phyloP scores from a whole-genome alignment of 768 basidiomycete species.

The Gloeophyllum trabeum region DNA sequence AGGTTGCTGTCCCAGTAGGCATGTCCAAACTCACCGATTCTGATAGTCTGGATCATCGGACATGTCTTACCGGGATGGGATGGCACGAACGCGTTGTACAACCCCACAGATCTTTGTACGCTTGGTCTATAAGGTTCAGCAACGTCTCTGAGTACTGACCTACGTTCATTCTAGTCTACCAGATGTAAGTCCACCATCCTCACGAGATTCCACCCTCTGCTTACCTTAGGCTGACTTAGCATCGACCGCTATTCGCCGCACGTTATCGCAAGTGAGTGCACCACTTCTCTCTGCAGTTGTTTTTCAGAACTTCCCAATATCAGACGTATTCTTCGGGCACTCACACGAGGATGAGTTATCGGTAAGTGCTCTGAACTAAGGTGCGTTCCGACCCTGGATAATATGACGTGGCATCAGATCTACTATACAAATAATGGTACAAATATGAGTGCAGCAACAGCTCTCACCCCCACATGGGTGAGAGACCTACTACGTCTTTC shows the following conservation, averaged over 20 bases:
- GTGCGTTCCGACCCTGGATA: background rate
- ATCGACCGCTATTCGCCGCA: conserved; percentile 74
- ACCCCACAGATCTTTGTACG: conserved; percentile 64
- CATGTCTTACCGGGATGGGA: conserved; percentile 62
- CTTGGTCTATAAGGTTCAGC: conserved; percentile 7
- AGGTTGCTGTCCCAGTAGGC: conserved; percentile 7
- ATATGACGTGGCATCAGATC: conserved; percentile 27
- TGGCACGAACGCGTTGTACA: conserved; percentile 48
- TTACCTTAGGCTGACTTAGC: conserved; percentile 20
- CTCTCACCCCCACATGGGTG: conserved; percentile 43
- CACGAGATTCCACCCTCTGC: no score
- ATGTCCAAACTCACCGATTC: background rate
- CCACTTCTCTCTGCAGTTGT: conserved; percentile 2
- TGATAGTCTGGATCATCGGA: conserved; percentile 41
- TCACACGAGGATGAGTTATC: conserved; percentile 66
- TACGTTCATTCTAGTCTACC: conserved; percentile 26
- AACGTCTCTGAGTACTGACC: conserved; percentile 20
- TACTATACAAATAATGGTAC: conserved; percentile 69
- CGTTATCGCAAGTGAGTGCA: conserved; percentile 58
- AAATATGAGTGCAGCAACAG: conserved; percentile 39
- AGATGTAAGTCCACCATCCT: no score
- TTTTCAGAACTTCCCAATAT: conserved; percentile 3
- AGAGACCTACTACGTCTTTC: conserved; percentile 7
- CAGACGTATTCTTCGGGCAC: conserved; percentile 73
- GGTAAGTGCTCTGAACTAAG: conserved; percentile 19